These are phyloP conservation scores for Botrytis cinerea DNA, from an alignment of 2,329 filamentous ascomycete genomes.

Conservation along the genomic window DNA sequence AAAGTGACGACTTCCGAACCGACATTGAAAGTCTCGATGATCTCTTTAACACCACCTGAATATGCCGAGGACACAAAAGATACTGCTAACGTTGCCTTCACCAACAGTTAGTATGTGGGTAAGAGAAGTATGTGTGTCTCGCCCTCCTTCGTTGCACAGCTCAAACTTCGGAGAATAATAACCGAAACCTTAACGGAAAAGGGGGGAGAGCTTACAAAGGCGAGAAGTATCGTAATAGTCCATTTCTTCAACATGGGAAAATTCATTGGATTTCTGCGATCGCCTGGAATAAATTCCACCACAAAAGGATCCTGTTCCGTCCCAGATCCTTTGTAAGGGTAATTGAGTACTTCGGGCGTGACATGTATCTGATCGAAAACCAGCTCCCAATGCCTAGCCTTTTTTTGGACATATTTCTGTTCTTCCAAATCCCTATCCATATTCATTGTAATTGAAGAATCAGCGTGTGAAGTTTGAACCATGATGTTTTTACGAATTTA, in stretches of 20 bases:
- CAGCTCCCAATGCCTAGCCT: conserved; percentile 44
- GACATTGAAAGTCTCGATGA: conserved; percentile 42
- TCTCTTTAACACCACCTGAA: conserved; percentile 44
- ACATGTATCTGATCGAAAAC: conserved; percentile 50
- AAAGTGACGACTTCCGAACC: conserved; percentile 45
- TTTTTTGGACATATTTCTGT: conserved; percentile 28
- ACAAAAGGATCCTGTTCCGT: conserved; percentile 47
- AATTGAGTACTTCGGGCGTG: conserved; percentile 48
- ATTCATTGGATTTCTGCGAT: conserved; percentile 47
- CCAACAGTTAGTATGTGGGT: conserved; percentile 49
- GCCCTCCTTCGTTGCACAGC: neutral
- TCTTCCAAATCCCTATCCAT: conserved; percentile 31
- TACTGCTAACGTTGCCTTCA: conserved; percentile 50
- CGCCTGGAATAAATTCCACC: conserved; percentile 47
- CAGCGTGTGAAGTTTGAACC: conserved; percentile 24
- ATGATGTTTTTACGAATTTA: conserved; percentile 5
- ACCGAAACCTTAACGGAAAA: neutral
- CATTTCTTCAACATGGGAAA: conserved; percentile 44
- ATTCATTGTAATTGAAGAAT: conserved; percentile 25
- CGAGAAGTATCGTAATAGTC: conserved; percentile 44
- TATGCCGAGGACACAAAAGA: conserved; percentile 47
- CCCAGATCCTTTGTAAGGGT: conserved; percentile 45
- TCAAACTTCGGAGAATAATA: conserved; percentile 10
- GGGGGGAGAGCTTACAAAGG: conserved; percentile 44
- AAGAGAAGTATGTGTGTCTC: neutral